Evolutionary conservation across 257 asterid species (phyloP).

Genomic region (Nicotiana benthamiana): DNA sequence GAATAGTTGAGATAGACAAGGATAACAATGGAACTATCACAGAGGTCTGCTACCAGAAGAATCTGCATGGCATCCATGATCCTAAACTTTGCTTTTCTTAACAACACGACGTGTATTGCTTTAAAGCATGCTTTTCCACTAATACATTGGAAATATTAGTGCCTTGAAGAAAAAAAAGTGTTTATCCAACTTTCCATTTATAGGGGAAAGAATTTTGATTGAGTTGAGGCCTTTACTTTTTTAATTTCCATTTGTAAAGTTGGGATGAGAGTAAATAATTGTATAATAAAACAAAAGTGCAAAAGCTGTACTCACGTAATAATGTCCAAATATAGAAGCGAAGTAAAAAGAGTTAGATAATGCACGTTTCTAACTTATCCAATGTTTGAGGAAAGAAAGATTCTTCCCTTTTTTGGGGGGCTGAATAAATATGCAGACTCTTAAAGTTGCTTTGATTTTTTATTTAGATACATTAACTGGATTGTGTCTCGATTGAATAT

Average conservation of each 20-base stretch:
- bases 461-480: too few relatives aligned
- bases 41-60: too few relatives aligned
- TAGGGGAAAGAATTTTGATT: not conserved
- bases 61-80: not conserved
- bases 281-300: not conserved
- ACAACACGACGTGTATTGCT: not conserved
- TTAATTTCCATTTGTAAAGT: too few relatives aligned
- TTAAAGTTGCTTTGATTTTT: too few relatives aligned
- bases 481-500: too few relatives aligned
- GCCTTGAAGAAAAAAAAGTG: not conserved
- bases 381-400: not conserved
- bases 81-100: not conserved
- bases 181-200: not conserved
- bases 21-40: too few relatives aligned
- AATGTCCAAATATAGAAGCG: not conserved
- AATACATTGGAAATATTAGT: not conserved
- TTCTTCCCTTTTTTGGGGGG: not conserved
- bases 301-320: not conserved
- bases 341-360: not conserved
- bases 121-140: not conserved
- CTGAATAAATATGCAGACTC: too few relatives aligned
- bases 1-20: not conserved
- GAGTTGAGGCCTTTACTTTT: not conserved
- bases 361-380: not conserved
- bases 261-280: not conserved